Evolutionary conservation across 2,329 filamentous ascomycete genomes (phyloP).

Genomic region (Juglanconis oblonga): DNA sequence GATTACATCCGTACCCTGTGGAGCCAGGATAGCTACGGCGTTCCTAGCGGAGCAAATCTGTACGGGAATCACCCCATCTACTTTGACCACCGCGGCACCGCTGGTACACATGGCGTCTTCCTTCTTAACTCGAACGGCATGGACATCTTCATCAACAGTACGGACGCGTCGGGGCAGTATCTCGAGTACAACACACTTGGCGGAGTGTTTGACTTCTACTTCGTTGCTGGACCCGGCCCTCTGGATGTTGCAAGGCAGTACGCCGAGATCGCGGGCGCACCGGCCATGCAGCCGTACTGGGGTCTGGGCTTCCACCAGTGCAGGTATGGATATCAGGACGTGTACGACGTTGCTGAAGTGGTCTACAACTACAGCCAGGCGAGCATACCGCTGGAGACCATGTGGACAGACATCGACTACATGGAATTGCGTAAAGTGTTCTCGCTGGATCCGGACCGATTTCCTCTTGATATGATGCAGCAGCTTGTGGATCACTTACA

Average conservation of each 20-base stretch:
- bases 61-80: constrained; percentile 77
- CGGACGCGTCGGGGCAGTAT: constrained; percentile 57
- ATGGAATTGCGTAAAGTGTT: constrained; percentile 59
- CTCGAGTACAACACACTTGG: constrained; percentile 79
- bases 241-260: constrained; percentile 59
- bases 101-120: constrained; percentile 62
- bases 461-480: constrained; percentile 59
- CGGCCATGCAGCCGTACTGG: constrained; percentile 65
- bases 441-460: constrained; percentile 62
- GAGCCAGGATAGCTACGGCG: constrained; percentile 63
- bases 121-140: constrained; percentile 72
- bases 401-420: constrained; percentile 66
- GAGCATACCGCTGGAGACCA: constrained; percentile 65
- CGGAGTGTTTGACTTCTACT: constrained; percentile 72
- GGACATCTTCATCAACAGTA: constrained; percentile 71
- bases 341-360: constrained; percentile 63
- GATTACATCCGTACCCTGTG: constrained; percentile 70
- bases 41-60: constrained; percentile 62
- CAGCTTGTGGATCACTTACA: constrained; percentile 67
- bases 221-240: constrained; percentile 57
- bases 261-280: constrained; percentile 51
- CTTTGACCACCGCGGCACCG: constrained; percentile 62
- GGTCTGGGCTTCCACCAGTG: constrained; percentile 62
- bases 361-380: constrained; percentile 65
- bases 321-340: constrained; percentile 62